These are phyloP conservation scores for Pulicaria dysenterica DNA, from an alignment of 129 eudicot genomes.

Conservation along the genomic window DNA sequence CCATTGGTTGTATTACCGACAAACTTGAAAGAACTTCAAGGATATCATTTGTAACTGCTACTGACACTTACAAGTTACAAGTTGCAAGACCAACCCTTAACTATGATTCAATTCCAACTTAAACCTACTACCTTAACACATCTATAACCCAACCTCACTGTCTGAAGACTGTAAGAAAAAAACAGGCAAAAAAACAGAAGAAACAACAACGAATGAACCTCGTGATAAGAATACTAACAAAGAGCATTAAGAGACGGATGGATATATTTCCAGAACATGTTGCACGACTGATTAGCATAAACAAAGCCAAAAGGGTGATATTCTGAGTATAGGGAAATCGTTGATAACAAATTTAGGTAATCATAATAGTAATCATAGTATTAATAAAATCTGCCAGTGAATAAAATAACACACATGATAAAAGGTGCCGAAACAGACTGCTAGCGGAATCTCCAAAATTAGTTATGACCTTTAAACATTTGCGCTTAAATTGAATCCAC, in stretches of 20 bases:
- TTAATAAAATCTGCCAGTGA: neutral
- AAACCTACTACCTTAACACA: conserved; percentile 8
- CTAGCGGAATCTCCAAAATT: neutral
- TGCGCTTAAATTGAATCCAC: conserved; percentile 22
- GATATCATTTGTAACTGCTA: neutral
- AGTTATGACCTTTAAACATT: neutral
- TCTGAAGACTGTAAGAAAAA: neutral
- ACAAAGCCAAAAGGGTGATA: neutral
- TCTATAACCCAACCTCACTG: conserved; percentile 5
- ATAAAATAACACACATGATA: neutral
- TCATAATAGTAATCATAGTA: neutral
- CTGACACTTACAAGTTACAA: neutral
- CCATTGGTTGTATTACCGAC: neutral
- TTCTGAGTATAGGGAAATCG: neutral
- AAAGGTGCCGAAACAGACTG: conserved; percentile 4
- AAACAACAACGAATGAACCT: neutral
- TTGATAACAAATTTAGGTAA: neutral
- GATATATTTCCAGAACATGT: too few relatives aligned
- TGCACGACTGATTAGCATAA: neutral
- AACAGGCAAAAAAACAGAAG: neutral
- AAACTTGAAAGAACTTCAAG: neutral
- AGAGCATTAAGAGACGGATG: neutral
- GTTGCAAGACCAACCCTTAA: conserved; percentile 15
- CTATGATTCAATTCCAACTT: conserved; percentile 1
- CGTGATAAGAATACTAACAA: neutral